Base-by-base conservation (phyloP, 2,329 filamentous ascomycete genomes). In the Fusarium sp. region DNA sequence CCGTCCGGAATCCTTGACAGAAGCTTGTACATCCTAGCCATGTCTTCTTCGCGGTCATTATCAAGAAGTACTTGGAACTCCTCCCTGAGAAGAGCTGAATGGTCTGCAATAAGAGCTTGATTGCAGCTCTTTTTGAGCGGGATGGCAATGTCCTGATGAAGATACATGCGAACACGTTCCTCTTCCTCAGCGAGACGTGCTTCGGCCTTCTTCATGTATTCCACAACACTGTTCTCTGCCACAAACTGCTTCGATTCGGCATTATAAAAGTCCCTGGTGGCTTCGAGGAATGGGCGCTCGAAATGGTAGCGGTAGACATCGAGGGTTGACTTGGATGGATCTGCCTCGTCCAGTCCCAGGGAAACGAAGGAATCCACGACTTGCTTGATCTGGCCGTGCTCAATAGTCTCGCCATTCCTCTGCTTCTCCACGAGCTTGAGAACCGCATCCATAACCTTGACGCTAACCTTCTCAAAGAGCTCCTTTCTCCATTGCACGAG, bases 191-290 rank as follows among this genome's bases (percentile, higher is more conserved):
- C 89, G 65, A 99, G 83, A 32, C 96, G 91, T 44, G 89, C 83
- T 82, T 98, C 95, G 1, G 96, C 97, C 87, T 99, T 99, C 86
- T 98, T 98, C 96, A 99, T 98, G 82, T 98, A 99, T 78, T 99
- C 96, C 34, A 99, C 94, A 6, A 99, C 94, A 69, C 92, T 97
- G 79, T 99, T 99, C 80, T 98, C 95, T 13, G 94, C 93, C 34
- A 99, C 90, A 78, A 99, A 99, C 69, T 94, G 92, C 75, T 94
- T 93, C 22, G 96, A 98, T 80, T 99, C 97, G 47, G 92, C 90
- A 74, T 94, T 87, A 80, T 99, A 99, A 82, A 97, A 99, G 30
- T 86, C 83, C 74, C 88, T 89, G 12, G 96, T 99, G 5, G 94
- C 93, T 8, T 87, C 86, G 55, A 99, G 87, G 86, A 98, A 99